Evolutionary conservation across 2,329 filamentous ascomycete species (phyloP).

Genomic region (Hymenoscyphus salicellus): DNA sequence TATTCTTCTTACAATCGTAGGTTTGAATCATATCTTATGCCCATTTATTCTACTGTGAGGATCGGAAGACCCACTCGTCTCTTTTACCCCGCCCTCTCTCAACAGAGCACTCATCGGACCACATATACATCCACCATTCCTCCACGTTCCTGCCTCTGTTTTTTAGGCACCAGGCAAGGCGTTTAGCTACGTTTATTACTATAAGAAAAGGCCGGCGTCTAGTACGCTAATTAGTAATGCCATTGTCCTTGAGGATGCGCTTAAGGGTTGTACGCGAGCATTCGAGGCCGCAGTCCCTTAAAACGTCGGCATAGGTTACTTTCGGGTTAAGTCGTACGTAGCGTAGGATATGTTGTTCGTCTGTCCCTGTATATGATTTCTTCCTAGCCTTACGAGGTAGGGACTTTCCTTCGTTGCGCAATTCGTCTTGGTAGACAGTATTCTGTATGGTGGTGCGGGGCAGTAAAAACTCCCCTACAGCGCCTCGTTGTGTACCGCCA

Average conservation of each 20-base stretch:
- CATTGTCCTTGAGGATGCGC: background rate
- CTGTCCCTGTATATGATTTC: background rate
- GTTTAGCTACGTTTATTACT: background rate
- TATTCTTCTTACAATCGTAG: background rate
- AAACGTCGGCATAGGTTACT: background rate
- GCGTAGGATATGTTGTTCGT: background rate
- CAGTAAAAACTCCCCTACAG: too few relatives aligned
- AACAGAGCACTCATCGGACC: background rate
- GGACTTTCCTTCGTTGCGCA: background rate
- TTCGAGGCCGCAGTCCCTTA: background rate
- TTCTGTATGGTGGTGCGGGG: background rate
- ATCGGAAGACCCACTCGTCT: background rate
- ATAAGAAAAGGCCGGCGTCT: background rate
- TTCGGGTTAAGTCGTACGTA: background rate
- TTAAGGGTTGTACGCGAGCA: background rate
- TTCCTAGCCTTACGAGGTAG: background rate
- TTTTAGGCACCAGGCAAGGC: background rate
- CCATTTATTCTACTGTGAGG: background rate
- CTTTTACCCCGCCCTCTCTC: background rate
- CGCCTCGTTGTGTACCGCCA: too few relatives aligned
- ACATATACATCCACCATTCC: conserved; percentile 10
- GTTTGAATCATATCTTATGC: background rate
- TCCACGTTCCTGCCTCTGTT: background rate
- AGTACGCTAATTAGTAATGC: conserved; percentile 3
- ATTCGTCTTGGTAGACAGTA: background rate